Conservation (phyloP, 1,284 basidiomycete genomes). For the Moesziomyces globuligerus region DNA sequence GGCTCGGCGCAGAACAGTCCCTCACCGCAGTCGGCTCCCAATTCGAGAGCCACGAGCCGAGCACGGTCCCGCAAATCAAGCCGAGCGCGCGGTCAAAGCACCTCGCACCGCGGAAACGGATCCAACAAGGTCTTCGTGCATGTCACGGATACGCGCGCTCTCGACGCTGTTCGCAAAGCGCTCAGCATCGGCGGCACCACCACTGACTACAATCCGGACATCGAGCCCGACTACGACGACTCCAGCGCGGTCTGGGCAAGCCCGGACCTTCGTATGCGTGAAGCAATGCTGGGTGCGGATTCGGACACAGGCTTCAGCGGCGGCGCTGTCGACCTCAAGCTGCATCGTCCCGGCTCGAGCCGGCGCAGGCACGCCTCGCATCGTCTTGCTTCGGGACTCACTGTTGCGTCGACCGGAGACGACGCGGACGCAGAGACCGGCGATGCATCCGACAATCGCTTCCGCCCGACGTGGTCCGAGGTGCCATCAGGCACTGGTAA, state of each 20-base stretch:
- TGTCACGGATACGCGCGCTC: constrained; percentile 55
- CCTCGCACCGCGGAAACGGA: constrained; percentile 14
- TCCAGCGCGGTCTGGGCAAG: constrained; percentile 24
- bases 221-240: constrained; percentile 36
- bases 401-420: constrained; percentile 3
- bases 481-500: constrained; percentile 14
- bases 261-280: constrained; percentile 18
- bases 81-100: constrained; percentile 20
- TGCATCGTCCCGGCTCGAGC: constrained; percentile 9
- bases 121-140: constrained; percentile 57
- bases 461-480: constrained; percentile 35
- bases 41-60: constrained; percentile 39
- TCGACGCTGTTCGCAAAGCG: constrained; percentile 53
- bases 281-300: constrained; percentile 18
- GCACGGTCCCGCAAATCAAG: constrained; percentile 43
- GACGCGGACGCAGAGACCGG: constrained; percentile 5
- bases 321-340: constrained; percentile 9
- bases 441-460: not conserved
- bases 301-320: constrained; percentile 3
- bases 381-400: constrained; percentile 18
- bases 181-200: constrained; percentile 59
- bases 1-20: constrained; percentile 11
- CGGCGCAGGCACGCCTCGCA: constrained; percentile 19
- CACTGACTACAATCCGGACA: constrained; percentile 44
- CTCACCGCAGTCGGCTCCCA: constrained; percentile 25